Evolutionary conservation across 2,329 filamentous ascomycete genomes (phyloP), one percentile per base, ranked within the genome.

Genomic region (Calonectria fujianensis): DNA sequence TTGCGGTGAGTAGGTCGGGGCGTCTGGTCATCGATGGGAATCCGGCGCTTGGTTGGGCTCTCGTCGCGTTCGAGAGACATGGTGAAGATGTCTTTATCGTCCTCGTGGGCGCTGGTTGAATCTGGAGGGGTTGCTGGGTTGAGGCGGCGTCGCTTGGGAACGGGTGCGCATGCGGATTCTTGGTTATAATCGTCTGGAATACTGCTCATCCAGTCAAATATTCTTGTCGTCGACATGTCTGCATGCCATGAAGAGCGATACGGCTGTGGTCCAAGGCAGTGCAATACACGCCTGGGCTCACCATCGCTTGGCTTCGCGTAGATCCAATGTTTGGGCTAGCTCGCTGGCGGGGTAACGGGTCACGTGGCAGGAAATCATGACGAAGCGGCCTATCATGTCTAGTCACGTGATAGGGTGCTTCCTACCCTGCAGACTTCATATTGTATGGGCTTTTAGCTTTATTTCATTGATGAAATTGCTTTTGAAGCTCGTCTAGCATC

Each of bases 61-160:
- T 59, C 37, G 5, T 59, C 51, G 6, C 51, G 66, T 13, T 32
- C 20, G 4, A 35, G 50, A 48, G 66, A 57, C 66, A 69, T 69
- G 50, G 1, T 35, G 35, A 63, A 41, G 57, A 63, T 63, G 14
- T 29, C 57, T 63, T 63, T 63, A 24, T 69, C 35, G 37, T 59
- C 35, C 51, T 59, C 39, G 66, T 48, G 32, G 37, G 29, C 39
- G 37, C 48, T 41, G 50, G n/a, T 31, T 41, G 51, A 57, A 7
- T 52, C 39, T 29, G 51, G 32, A 27, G 51, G 66, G 8, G 66
- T 59, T 20, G 51, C 24, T 16, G 66, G 66, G 50, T 68, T 68
- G 50, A 68, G 65, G 39, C 66, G 66, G 18, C 66, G 66, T 69
- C 66, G 66, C 37, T 69, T 69, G 37, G 32, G 51, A 27, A 37